These are phyloP conservation scores for Dothideomycetes sp. DNA, from an alignment of 2,329 filamentous ascomycete species.

Conservation along the genomic window DNA sequence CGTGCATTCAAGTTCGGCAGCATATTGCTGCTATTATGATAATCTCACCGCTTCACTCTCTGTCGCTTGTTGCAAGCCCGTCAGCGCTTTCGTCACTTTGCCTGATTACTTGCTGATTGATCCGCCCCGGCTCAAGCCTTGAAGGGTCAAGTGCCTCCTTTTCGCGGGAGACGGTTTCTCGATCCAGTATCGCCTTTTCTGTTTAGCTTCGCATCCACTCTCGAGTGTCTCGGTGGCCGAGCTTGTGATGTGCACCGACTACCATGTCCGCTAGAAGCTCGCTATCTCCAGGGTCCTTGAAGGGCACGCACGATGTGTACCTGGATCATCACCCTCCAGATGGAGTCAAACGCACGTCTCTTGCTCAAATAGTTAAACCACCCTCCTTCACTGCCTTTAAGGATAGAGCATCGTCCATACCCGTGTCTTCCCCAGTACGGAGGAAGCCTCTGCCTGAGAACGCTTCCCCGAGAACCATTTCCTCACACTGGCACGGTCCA, in stretches of 20 bases:
- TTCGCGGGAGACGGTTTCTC: background rate
- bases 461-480: conserved; percentile 35
- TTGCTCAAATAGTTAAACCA: conserved; percentile 29
- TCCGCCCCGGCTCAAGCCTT: background rate
- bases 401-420: conserved; percentile 29
- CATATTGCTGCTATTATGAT: background rate
- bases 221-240: background rate
- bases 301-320: background rate
- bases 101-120: background rate
- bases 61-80: background rate
- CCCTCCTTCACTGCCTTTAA: conserved; percentile 34
- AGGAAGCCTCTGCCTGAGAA: conserved; percentile 44
- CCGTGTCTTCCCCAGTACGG: conserved; percentile 33
- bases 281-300: background rate
- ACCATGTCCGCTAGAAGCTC: background rate
- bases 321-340: background rate
- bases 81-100: background rate
- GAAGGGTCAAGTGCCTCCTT: background rate
- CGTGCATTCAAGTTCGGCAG: background rate
- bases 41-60: background rate
- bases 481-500: conserved; percentile 12
- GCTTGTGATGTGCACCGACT: background rate
- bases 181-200: no score
- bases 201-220: background rate
- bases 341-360: conserved; percentile 13